Conservation (phyloP, 805 yeast species). For the Pichia thaimueangensis region DNA sequence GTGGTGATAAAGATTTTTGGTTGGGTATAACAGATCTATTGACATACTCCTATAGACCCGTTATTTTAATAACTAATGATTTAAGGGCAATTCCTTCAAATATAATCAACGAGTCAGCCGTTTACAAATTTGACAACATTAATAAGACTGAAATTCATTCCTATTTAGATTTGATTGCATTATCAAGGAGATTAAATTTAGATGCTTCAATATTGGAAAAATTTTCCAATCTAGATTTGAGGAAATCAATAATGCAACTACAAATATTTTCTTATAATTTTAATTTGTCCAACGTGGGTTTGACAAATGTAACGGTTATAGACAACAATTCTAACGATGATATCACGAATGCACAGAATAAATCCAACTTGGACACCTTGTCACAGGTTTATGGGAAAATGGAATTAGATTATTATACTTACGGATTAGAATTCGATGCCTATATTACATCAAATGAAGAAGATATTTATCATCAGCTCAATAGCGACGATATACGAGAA, state of each 20-base stretch:
- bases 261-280: conserved; percentile 24
- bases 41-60: conserved; percentile 31
- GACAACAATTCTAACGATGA: background rate
- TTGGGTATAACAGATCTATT: conserved; percentile 55
- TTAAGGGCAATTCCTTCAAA: conserved; percentile 23
- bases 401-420: background rate
- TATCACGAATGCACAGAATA: background rate
- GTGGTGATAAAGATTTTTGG: conserved; percentile 75
- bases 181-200: conserved; percentile 22
- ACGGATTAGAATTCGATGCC: background rate
- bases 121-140: conserved; percentile 18
- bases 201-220: conserved; percentile 17
- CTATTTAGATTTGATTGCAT: conserved; percentile 26
- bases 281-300: conserved; percentile 14
- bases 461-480: background rate
- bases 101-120: conserved; percentile 27
- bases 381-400: background rate
- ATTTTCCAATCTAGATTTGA: conserved; percentile 18
- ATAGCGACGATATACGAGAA: background rate
- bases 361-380: background rate
- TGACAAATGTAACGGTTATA: conserved; percentile 8
- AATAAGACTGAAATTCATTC: conserved; percentile 5
- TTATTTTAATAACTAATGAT: conserved; percentile 27
- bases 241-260: conserved; percentile 26
- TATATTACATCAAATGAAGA: background rate